A percentile compares a stretch with the other conserved stretches of the same genome.
Conservation (phyloP, 2,329 filamentous ascomycete genomes). For the Aschersonia sp. region DNA sequence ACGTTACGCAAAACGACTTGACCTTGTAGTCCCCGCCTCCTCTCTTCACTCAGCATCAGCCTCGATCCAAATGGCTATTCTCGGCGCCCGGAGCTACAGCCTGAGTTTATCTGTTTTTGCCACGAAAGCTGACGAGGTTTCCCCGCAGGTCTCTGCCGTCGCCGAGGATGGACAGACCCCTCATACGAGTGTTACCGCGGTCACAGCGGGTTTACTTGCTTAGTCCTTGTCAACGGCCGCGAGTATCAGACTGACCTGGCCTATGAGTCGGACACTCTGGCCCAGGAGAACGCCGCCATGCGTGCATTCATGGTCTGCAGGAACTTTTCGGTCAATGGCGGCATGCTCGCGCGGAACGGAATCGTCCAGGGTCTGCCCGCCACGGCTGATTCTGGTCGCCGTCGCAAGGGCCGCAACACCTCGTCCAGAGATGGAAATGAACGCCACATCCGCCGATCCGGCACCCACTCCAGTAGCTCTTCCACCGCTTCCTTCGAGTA, state of each 20-base stretch:
- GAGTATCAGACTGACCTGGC: slow-evolving; percentile 86
- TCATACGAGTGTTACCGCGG: slow-evolving; percentile 71
- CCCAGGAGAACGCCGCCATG: slow-evolving; percentile 88
- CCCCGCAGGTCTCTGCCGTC: slow-evolving; percentile 72
- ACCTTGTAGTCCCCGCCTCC: too few relatives aligned
- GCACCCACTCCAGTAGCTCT: slow-evolving; percentile 47
- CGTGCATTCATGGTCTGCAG: slow-evolving; percentile 95
- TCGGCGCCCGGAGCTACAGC: too few relatives aligned
- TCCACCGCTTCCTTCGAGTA: slow-evolving; percentile 46
- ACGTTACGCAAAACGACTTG: too few relatives aligned
- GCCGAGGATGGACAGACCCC: slow-evolving; percentile 86
- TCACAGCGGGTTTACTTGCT: slow-evolving; percentile 67
- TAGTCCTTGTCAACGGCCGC: slow-evolving; percentile 88
- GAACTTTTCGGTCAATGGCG: slow-evolving; percentile 93
- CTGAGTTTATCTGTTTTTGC: too few relatives aligned
- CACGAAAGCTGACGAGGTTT: neutral
- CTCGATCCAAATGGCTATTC: too few relatives aligned
- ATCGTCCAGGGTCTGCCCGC: slow-evolving; percentile 53
- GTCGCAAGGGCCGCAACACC: slow-evolving; percentile 37
- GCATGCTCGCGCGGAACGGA: slow-evolving; percentile 63
- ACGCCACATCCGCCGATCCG: slow-evolving; percentile 33
- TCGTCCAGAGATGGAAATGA: slow-evolving; percentile 30
- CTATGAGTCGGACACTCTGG: slow-evolving; percentile 69
- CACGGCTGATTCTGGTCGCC: slow-evolving; percentile 29
- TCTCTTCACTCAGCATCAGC: too few relatives aligned